These are phyloP conservation scores for Fusarium graminum DNA, from an alignment of 2,329 filamentous ascomycete species.

Conservation along the genomic window DNA sequence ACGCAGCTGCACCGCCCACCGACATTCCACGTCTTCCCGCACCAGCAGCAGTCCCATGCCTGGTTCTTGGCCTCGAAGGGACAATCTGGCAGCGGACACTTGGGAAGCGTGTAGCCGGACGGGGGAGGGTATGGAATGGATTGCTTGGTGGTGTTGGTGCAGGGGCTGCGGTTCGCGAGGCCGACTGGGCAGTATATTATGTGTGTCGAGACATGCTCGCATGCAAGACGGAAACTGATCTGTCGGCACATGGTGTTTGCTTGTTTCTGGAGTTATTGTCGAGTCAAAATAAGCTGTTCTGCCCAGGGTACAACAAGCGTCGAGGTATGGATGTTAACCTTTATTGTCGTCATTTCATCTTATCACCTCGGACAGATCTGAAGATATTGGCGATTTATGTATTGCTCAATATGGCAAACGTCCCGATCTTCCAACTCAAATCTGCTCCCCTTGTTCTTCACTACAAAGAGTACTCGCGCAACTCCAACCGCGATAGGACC, in stretches of 20 bases:
- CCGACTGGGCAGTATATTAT: constrained; percentile 62
- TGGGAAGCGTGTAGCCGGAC: constrained; percentile 57
- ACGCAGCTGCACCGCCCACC: constrained; percentile 64
- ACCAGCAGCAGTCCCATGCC: constrained; percentile 69
- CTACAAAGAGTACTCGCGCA: constrained; percentile 13
- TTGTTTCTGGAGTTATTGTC: not conserved
- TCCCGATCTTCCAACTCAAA: constrained; percentile 4
- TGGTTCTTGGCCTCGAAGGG: constrained; percentile 64
- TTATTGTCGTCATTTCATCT: not conserved
- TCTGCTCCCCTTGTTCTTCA: constrained; percentile 17
- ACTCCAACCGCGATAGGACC: constrained; percentile 37
- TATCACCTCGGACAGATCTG: not conserved
- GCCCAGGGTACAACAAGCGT: not conserved
- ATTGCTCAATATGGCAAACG: constrained; percentile 5
- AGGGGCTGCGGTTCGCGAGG: constrained; percentile 55
- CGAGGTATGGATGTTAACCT: constrained; percentile 2
- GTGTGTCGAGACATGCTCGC: constrained; percentile 63
- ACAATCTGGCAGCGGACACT: constrained; percentile 62
- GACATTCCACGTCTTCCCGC: constrained; percentile 66
- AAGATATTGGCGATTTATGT: constrained; percentile 30
- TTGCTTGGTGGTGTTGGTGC: constrained; percentile 59
- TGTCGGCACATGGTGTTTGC: constrained; percentile 61
- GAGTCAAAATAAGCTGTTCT: not conserved
- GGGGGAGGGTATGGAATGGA: constrained; percentile 63
- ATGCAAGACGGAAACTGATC: constrained; percentile 63